phyloP scores from a whole-genome alignment of 148 eudicot genomes.

The Euryodendron excelsum region DNA sequence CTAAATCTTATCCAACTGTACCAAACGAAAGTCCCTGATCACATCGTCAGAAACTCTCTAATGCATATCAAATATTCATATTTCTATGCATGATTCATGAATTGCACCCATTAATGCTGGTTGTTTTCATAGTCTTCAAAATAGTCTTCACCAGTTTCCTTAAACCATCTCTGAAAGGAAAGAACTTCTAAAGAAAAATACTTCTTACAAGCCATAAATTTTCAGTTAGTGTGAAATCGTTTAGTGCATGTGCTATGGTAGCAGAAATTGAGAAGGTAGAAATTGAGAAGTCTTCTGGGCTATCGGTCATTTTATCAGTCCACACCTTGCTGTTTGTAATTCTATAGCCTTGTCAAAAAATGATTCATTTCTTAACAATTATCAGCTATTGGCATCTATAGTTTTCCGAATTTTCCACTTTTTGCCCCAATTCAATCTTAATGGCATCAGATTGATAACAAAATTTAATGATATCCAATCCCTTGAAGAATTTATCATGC shows the following conservation, averaged over 20 bases:
- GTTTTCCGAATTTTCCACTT: neutral
- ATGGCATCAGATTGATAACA: neutral
- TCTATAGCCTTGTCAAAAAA: neutral
- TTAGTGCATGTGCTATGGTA: neutral
- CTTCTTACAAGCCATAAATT: neutral
- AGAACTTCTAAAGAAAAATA: neutral
- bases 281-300: neutral
- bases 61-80: neutral
- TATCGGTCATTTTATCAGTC: neutral
- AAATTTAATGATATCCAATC: neutral
- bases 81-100: neutral
- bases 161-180: neutral
- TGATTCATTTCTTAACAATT: neutral
- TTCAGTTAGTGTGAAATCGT: neutral
- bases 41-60: conserved; percentile 2
- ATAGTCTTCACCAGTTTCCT: neutral
- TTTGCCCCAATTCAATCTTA: neutral
- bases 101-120: neutral
- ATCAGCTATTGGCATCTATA: neutral
- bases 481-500: neutral
- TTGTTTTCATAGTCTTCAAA: conserved; percentile 3
- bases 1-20: neutral
- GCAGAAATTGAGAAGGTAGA: neutral
- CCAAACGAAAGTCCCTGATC: neutral
- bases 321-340: neutral